These are phyloP conservation scores for Penicillium steckii DNA, from an alignment of 495 filamentous ascomycete genomes.

Conservation along the genomic window DNA sequence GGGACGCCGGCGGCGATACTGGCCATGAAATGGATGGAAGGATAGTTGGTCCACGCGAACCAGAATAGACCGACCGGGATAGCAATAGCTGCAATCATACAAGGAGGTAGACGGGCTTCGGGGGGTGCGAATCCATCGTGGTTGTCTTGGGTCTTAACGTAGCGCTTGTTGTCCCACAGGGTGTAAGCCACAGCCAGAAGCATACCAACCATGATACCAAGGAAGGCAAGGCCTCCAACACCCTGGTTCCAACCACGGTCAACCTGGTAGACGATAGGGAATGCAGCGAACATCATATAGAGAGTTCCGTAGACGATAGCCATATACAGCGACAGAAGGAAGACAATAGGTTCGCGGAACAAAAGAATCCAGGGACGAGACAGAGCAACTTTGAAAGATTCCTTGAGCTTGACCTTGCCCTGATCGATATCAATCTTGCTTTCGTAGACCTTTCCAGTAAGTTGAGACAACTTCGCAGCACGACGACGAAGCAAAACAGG, in stretches of 20 bases:
- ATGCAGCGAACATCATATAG: constrained; percentile 82
- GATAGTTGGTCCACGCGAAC: constrained; percentile 71
- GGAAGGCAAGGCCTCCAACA: constrained; percentile 72
- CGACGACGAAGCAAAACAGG: constrained; percentile 57
- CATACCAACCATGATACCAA: constrained; percentile 85
- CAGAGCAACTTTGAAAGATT: constrained; percentile 44
- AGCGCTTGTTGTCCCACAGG: constrained; percentile 51
- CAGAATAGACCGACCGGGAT: constrained; percentile 57
- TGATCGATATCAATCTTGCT: constrained; percentile 48
- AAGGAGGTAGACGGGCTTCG: constrained; percentile 48
- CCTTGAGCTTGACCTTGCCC: constrained; percentile 33
- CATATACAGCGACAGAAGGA: constrained; percentile 69
- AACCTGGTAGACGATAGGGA: constrained; percentile 74
- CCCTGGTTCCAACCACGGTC: constrained; percentile 73
- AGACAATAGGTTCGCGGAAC: constrained; percentile 58
- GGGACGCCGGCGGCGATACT: constrained; percentile 63
- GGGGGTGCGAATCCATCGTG: constrained; percentile 45
- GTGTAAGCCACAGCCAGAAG: constrained; percentile 53
- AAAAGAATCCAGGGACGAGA: constrained; percentile 51
- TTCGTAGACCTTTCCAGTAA: constrained; percentile 55
- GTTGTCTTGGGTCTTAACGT: constrained; percentile 32
- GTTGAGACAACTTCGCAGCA: constrained; percentile 50
- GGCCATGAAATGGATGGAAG: constrained; percentile 66
- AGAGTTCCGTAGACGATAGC: constrained; percentile 73
- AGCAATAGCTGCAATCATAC: constrained; percentile 39